Evolutionary conservation across 2,329 filamentous ascomycete genomes (phyloP), one percentile per base, ranked within the genome.

Genomic region (Sarocladium strictum): DNA sequence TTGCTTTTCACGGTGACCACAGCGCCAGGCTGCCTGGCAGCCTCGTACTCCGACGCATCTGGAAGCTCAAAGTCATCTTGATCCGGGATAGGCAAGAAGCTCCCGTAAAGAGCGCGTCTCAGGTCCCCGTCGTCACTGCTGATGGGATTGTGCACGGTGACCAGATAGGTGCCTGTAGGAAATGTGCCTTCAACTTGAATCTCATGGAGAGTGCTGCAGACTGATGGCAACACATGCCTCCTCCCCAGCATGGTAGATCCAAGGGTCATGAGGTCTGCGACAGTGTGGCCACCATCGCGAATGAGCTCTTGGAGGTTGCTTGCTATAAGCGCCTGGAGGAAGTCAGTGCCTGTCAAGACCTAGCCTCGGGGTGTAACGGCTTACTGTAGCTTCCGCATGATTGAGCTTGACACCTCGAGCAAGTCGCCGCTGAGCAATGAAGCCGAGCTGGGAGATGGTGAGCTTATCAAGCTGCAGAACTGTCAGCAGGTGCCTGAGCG

Each of bases 171-270:
- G 54, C 93, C 93, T 6, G 83, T 87, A 26, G 84, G 86, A 66
- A 97, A 97, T 2, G 92, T 97, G 57, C 93, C 93, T 72, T 97
- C 93, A 60, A 97, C 89, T 77, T 95, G 90, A 62, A 97, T 81
- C 73, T 96, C 88, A 56, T 83, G 79, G 41, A 97, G 81, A 2
- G 89, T 91, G 40, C 81, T 78, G 56, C 86, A 82, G 23, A 97
- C 93, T 11, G 87, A 85, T 21, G 93, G 91, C 41, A 90, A 78
- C 57, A 97, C 93, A 70, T 97, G 93, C 32, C 93, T 88, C 10
- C 93, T 88, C 59, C 93, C 93, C 2, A 97, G 87, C 86, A 97
- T 92, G 54, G 89, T 93, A 63, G 89, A 85, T 62, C 93, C 93
- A 59, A 96, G 82, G 58, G 84, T 77, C 92, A 97, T 97, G 67